Base-by-base conservation (phyloP, 2,329 filamentous ascomycete species). In the Pseudonectria buxi region DNA sequence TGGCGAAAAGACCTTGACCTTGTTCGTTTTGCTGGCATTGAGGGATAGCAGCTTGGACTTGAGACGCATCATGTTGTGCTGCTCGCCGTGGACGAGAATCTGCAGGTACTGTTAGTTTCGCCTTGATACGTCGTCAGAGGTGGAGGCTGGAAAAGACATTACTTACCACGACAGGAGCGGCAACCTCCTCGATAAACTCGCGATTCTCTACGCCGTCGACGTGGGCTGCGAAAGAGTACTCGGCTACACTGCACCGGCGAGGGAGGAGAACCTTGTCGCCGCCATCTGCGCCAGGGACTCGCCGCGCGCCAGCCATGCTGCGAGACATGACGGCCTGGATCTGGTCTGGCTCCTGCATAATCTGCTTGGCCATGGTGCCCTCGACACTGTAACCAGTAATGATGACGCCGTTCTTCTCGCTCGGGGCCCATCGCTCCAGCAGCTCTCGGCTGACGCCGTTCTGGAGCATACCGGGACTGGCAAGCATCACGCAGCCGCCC, bases 381-480 rank as follows among this genome's bases (percentile, higher is more conserved):
- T 98, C 92, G 7, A 98, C 90, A 42, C 88, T 95, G 65, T 98
- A 98, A 57, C 92, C 92, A 0, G 92, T 98, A 61, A 98, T 95
- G 50, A 98, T 85, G 28, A 98, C 87, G n/a, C 90, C 92, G 55
- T 98, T 98, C 60, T 92, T 89, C 44, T 92, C 84, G 62, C 86
- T 94, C 1, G 92, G 92, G 2, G 90, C 90, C 92, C 92, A 98
- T 51, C 90, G 71, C 66, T 98, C 92, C 4, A 98, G 74, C 9
- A 98, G 69, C 57, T 95, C 87, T 57, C 92, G 75, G 53, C 88
- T 95, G 13, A 95, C 90, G 33, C 92, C 92, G 38, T 90, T 96
- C 57, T 98, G 90, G 50, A 98, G 71, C 92, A 98, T 96, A 79
- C 92, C 92, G 1, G 92, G 92, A 50, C 86, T 94, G 5, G 92